phyloP scores from a whole-genome alignment of 2,329 filamentous ascomycete genomes.

The Nemania serpens region DNA sequence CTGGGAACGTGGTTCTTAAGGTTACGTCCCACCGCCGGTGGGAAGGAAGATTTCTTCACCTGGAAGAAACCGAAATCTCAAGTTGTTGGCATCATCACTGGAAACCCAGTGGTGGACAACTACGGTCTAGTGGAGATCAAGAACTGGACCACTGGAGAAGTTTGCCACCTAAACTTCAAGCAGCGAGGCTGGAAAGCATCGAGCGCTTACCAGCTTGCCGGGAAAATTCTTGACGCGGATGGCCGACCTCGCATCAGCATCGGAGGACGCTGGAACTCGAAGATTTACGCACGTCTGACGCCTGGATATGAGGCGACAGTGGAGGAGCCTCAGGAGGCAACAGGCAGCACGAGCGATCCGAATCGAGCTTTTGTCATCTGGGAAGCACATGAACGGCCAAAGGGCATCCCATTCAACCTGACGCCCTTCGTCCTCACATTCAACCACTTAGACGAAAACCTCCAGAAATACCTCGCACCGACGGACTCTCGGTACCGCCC shows the following conservation, averaged over 20 bases:
- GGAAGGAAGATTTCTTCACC: constrained; percentile 86
- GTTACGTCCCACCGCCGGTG: constrained; percentile 74
- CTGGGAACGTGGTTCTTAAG: constrained; percentile 96
- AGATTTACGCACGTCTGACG: constrained; percentile 90
- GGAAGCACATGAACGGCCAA: constrained; percentile 82
- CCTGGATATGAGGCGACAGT: constrained; percentile 83
- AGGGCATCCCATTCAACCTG: constrained; percentile 92
- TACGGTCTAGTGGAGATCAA: constrained; percentile 97
- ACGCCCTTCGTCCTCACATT: constrained; percentile 95
- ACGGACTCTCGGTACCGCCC: constrained; percentile 93
- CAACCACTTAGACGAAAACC: constrained; percentile 86
- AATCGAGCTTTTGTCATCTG: constrained; percentile 87
- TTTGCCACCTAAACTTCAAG: constrained; percentile 91
- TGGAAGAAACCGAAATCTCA: constrained; percentile 99
- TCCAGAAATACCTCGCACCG: constrained; percentile 78
- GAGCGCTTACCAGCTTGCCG: constrained; percentile 85
- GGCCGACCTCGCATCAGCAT: constrained; percentile 88
- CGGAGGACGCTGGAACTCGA: constrained; percentile 96
- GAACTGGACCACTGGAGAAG: constrained; percentile 94
- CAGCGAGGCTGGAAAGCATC: constrained; percentile 93
- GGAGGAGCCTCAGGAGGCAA: constrained; percentile 58
- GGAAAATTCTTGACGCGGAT: constrained; percentile 79
- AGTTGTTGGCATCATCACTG: constrained; percentile 97
- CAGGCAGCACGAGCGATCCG: constrained; percentile 64
- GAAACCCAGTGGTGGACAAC: constrained; percentile 95